Percentiles rank a stretch among this genome's conserved stretches.
Conservation (phyloP, 768 basidiomycete genomes). For the Hygrocybe coccinea region DNA sequence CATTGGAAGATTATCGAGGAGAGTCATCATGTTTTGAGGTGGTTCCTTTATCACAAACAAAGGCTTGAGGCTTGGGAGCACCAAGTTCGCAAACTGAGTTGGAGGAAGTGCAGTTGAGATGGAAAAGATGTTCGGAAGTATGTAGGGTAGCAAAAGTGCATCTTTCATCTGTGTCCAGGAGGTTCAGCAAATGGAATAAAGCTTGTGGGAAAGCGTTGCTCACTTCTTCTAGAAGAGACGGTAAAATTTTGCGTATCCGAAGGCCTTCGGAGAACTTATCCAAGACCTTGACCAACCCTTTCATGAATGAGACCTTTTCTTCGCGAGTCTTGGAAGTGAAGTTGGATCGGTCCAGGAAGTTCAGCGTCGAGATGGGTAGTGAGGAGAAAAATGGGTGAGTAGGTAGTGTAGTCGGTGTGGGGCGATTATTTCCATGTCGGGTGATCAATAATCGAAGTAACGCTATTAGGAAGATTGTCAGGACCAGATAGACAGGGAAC, state of each 20-base stretch:
- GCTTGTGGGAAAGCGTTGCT: neutral
- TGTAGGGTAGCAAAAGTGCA: constrained; percentile 84
- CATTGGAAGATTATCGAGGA: constrained; percentile 83
- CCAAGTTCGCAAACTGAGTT: constrained; percentile 71
- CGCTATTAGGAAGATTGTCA: constrained; percentile 39
- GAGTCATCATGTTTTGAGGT: constrained; percentile 92
- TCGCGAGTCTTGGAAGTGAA: constrained; percentile 92
- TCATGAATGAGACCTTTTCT: constrained; percentile 96
- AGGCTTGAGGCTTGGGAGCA: constrained; percentile 85
- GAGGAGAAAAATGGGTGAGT: constrained; percentile 91
- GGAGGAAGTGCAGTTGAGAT: constrained; percentile 77
- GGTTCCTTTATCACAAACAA: constrained; percentile 90
- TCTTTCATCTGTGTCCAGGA: constrained; percentile 78
- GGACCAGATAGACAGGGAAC: neutral
- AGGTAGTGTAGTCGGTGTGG: constrained; percentile 75
- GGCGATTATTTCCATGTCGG: constrained; percentile 64
- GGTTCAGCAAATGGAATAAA: neutral
- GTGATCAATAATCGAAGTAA: constrained; percentile 79
- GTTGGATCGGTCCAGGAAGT: constrained; percentile 92
- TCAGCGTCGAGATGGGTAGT: constrained; percentile 89
- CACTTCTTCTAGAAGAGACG: constrained; percentile 90
- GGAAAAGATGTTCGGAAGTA: constrained; percentile 91
- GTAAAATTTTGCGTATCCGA: constrained; percentile 81
- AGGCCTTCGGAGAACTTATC: constrained; percentile 85
- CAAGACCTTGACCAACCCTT: constrained; percentile 76